These are phyloP conservation scores for Eucalyptus regnans DNA, from an alignment of 345 rosid species.

Conservation along the genomic window DNA sequence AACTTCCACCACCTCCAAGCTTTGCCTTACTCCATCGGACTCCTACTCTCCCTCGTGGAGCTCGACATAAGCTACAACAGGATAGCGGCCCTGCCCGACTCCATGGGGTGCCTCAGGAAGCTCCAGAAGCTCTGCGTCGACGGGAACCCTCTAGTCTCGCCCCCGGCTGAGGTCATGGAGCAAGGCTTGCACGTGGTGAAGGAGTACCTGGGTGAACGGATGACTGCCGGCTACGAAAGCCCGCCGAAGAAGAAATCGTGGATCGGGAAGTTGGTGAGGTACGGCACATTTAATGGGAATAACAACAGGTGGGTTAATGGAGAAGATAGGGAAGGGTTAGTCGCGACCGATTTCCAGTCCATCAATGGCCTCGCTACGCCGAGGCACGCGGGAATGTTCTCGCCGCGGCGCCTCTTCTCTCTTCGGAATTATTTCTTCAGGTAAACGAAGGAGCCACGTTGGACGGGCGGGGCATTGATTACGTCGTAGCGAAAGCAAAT, in stretches of 20 bases:
- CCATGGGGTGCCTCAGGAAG: constrained; percentile 72
- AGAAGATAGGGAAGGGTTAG: constrained; percentile 39
- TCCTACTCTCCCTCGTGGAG: constrained; percentile 61
- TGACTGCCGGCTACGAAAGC: constrained; percentile 25
- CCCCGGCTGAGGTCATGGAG: constrained; percentile 69
- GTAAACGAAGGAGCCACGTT: not conserved
- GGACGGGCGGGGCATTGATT: not conserved
- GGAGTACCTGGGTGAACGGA: constrained; percentile 61
- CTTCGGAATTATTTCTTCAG: constrained; percentile 15
- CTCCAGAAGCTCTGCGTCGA: constrained; percentile 58
- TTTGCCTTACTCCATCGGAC: constrained; percentile 59
- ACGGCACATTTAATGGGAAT: constrained; percentile 44
- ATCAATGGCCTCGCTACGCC: constrained; percentile 11
- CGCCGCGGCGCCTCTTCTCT: constrained; percentile 66
- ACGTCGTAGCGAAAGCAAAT: not conserved
- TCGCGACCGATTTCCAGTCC: constrained; percentile 28
- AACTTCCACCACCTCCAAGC: constrained; percentile 62
- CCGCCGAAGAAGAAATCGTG: constrained; percentile 51
- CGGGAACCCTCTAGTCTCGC: constrained; percentile 80
- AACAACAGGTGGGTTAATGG: not conserved
- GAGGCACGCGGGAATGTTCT: constrained; percentile 44
- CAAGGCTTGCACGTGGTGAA: constrained; percentile 51
- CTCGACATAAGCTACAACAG: constrained; percentile 79
- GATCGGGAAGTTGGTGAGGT: constrained; percentile 61
- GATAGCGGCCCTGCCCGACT: constrained; percentile 53